phyloP scores from a whole-genome alignment of 257 asterid genomes.

The Solanum piurae region DNA sequence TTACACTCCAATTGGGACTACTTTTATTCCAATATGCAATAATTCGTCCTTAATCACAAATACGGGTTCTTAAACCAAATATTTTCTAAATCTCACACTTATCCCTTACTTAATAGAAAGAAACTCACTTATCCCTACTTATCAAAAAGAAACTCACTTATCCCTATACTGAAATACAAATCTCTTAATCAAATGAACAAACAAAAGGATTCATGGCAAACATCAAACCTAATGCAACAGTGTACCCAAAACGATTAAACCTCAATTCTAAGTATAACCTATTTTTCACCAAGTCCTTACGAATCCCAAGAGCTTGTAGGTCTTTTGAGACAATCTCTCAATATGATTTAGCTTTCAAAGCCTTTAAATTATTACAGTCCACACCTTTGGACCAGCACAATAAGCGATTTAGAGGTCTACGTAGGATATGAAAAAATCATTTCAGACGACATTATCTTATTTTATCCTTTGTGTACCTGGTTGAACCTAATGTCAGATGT shows the following conservation, averaged over 20 bases:
- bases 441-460: neutral
- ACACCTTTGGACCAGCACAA: neutral
- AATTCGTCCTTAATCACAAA: neutral
- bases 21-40: neutral
- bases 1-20: neutral
- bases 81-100: neutral
- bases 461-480: neutral
- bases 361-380: neutral
- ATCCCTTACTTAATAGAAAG: neutral
- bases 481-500: neutral
- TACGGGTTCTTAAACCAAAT: neutral
- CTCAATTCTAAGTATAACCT: neutral
- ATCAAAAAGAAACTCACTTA: neutral
- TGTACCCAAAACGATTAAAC: neutral
- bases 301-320: neutral
- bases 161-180: neutral
- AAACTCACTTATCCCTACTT: neutral
- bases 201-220: neutral
- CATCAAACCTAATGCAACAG: neutral
- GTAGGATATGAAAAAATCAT: neutral
- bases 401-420: neutral
- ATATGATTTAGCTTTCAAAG: neutral
- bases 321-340: neutral
- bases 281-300: neutral
- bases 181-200: neutral